phyloP scores from a whole-genome alignment of 306 rosid species.

The Rubus idaeus region DNA sequence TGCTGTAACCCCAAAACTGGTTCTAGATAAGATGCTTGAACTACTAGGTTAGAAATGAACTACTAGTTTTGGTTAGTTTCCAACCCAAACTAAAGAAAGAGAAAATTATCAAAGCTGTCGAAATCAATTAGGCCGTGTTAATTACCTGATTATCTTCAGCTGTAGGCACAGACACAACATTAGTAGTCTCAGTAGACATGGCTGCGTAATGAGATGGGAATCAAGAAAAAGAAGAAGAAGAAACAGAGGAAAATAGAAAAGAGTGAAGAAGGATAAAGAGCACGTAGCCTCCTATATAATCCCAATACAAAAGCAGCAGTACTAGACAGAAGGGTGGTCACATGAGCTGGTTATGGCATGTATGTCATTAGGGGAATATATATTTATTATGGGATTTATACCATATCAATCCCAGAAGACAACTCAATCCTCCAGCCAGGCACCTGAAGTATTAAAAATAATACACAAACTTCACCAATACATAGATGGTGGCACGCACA shows the following conservation, averaged over 20 bases:
- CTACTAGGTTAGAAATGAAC: not conserved
- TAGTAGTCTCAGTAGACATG: constrained; percentile 18
- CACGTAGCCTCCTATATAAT: constrained; percentile 2
- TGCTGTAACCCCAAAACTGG: too few relatives aligned
- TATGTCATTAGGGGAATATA: constrained; percentile 1
- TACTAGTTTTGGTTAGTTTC: not conserved
- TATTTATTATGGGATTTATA: not conserved
- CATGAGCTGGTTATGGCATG: constrained; percentile 13
- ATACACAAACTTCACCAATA: not conserved
- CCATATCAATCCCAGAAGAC: constrained; percentile 12
- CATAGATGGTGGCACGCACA: constrained; percentile 12
- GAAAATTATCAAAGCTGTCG: not conserved
- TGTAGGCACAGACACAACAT: not conserved
- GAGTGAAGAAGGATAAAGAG: constrained; percentile 12
- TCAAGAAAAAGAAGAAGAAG: not conserved
- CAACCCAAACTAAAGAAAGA: not conserved
- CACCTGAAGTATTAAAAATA: not conserved
- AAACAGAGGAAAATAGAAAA: constrained; percentile 10
- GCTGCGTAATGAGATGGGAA: not conserved
- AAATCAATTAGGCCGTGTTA: not conserved
- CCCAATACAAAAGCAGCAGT: constrained; percentile 13
- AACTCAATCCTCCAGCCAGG: constrained; percentile 7
- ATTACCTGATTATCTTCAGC: constrained; percentile 11
- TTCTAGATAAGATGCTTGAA: too few relatives aligned
- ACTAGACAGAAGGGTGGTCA: constrained; percentile 15